phyloP scores from a whole-genome alignment of 2,329 filamentous ascomycete species.

The Rhexocercosporidium sp. region DNA sequence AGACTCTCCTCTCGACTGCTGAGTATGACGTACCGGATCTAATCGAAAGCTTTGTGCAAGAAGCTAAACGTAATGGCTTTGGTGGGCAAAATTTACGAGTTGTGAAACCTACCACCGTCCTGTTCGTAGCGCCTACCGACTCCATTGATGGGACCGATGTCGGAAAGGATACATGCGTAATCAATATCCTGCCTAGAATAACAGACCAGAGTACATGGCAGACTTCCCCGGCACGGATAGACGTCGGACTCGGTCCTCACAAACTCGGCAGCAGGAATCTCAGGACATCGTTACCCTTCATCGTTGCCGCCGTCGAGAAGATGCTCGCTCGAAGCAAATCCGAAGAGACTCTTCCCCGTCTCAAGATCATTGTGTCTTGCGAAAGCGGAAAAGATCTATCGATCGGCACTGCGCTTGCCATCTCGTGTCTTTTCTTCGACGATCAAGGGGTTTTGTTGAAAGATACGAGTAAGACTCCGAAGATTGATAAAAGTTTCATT shows the following conservation, averaged over 20 bases:
- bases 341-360: background rate
- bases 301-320: slow-evolving; percentile 36
- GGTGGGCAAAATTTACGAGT: slow-evolving; percentile 17
- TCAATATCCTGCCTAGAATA: slow-evolving; percentile 50
- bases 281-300: slow-evolving; percentile 67
- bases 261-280: slow-evolving; percentile 86
- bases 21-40: slow-evolving; percentile 68
- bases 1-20: slow-evolving; percentile 61
- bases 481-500: slow-evolving; percentile 76
- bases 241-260: slow-evolving; percentile 69
- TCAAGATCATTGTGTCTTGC: slow-evolving; percentile 66
- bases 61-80: background rate
- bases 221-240: slow-evolving; percentile 46
- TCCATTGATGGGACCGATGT: slow-evolving; percentile 18
- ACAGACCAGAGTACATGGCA: slow-evolving; percentile 53
- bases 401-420: slow-evolving; percentile 75
- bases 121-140: slow-evolving; percentile 36
- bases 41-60: slow-evolving; percentile 52
- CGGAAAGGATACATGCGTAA: slow-evolving; percentile 24
- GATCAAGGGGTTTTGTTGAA: slow-evolving; percentile 57
- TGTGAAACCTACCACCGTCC: slow-evolving; percentile 37
- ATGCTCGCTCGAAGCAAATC: background rate
- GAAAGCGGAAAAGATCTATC: slow-evolving; percentile 81
- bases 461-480: slow-evolving; percentile 8
- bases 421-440: slow-evolving; percentile 76